Evolutionary conservation across 345 rosid genomes (phyloP).

Genomic region (Erodium maritimum): DNA sequence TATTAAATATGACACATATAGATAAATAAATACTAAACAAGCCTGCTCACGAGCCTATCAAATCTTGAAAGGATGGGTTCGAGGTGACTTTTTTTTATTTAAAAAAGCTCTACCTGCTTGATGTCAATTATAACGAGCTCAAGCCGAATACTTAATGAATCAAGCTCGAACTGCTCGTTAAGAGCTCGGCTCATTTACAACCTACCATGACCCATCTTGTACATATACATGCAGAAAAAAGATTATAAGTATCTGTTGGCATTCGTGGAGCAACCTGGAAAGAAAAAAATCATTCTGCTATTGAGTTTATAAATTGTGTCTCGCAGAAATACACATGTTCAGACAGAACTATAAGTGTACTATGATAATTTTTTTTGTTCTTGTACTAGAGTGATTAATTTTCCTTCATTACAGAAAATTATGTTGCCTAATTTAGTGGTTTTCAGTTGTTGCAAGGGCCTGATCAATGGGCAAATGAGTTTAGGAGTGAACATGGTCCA

Average conservation of each 20-base stretch:
- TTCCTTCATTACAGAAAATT: slow-evolving; percentile 6
- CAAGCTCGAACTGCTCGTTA: too few species aligned
- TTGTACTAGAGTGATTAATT: slow-evolving; percentile 7
- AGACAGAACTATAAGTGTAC: neutral
- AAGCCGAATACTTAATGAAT: too few species aligned
- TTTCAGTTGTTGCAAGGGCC: slow-evolving; percentile 47
- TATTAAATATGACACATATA: too few species aligned
- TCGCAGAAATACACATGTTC: neutral
- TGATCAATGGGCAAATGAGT: slow-evolving; percentile 79
- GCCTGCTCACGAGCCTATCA: too few species aligned
- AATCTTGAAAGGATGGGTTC: too few species aligned
- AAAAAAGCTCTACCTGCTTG: too few species aligned
- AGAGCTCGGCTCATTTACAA: too few species aligned
- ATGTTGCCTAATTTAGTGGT: slow-evolving; percentile 13
- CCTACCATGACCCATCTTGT: neutral
- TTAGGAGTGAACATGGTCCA: slow-evolving; percentile 48
- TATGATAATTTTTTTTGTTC: neutral
- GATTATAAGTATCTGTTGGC: neutral
- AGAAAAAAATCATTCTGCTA: neutral
- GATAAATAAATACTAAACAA: too few species aligned
- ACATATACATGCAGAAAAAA: neutral
- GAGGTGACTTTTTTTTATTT: too few species aligned
- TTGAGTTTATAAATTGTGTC: neutral
- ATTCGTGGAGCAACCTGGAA: neutral
- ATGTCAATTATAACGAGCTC: too few species aligned